phyloP scores from a whole-genome alignment of 2,329 filamentous ascomycete genomes.

The Aureobasidium uvarum region DNA sequence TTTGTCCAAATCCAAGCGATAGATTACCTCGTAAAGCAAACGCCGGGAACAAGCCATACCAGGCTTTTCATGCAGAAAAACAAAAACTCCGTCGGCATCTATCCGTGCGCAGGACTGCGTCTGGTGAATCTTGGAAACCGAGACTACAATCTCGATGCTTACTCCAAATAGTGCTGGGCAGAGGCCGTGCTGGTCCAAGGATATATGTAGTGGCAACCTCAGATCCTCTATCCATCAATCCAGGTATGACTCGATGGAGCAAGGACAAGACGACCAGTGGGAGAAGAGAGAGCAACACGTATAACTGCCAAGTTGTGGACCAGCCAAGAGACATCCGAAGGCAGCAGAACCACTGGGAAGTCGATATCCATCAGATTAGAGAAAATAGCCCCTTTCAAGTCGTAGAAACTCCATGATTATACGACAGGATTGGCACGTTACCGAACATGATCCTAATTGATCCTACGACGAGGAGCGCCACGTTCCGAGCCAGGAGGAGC shows the following conservation, averaged over 20 bases:
- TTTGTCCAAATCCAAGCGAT: background rate
- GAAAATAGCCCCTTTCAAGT: background rate
- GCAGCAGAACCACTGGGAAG: background rate
- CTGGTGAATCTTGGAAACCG: background rate
- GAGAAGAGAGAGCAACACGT: background rate
- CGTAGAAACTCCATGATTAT: too few relatives aligned
- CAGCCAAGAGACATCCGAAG: background rate
- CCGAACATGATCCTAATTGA: slow-evolving; percentile 5
- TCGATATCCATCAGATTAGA: background rate
- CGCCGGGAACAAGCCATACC: slow-evolving; percentile 15
- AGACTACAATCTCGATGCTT: background rate
- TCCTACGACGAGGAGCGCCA: slow-evolving; percentile 24
- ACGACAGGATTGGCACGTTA: background rate
- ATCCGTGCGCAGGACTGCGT: background rate
- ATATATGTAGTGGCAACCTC: background rate
- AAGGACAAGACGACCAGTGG: background rate
- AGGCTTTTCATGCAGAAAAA: slow-evolving; percentile 4
- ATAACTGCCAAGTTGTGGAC: background rate
- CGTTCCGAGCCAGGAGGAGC: slow-evolving; percentile 21
- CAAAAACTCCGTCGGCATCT: background rate
- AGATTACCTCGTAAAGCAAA: slow-evolving; percentile 21
- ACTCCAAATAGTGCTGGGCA: background rate
- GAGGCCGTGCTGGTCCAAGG: background rate
- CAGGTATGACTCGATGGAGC: background rate
- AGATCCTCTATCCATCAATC: background rate